These are phyloP conservation scores for Polygonum maritimum DNA, from an alignment of 148 eudicot genomes.

Conservation along the genomic window DNA sequence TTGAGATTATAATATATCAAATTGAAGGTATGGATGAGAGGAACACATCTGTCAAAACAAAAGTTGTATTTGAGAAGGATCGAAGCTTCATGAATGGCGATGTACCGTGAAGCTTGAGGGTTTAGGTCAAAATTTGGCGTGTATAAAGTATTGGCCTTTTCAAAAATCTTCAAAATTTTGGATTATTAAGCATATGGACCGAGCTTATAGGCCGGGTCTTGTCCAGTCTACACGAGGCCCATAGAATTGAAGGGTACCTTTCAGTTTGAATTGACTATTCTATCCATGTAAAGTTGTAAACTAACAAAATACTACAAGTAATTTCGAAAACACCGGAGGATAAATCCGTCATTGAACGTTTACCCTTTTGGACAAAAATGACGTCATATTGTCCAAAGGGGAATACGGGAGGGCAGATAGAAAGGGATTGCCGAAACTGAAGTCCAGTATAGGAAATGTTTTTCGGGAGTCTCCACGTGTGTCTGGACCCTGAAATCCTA, in stretches of 20 bases:
- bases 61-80: no score
- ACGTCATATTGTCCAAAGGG: slow-evolving; percentile 7
- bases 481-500: background rate
- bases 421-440: slow-evolving; percentile 1
- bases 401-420: background rate
- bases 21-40: no score
- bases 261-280: background rate
- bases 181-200: no score
- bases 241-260: background rate
- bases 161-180: no score
- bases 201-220: no score
- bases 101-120: no score
- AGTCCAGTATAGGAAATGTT: background rate
- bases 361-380: background rate
- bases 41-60: no score
- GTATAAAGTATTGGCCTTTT: no score
- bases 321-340: background rate
- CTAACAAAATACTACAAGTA: background rate
- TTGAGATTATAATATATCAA: no score
- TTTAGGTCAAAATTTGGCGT: no score
- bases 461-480: background rate
- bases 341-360: background rate
- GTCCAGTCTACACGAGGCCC: no score
- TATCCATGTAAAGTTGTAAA: background rate
- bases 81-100: no score